Conservation (phyloP, 106 monocot genomes). For the Dendrobium nobile region DNA sequence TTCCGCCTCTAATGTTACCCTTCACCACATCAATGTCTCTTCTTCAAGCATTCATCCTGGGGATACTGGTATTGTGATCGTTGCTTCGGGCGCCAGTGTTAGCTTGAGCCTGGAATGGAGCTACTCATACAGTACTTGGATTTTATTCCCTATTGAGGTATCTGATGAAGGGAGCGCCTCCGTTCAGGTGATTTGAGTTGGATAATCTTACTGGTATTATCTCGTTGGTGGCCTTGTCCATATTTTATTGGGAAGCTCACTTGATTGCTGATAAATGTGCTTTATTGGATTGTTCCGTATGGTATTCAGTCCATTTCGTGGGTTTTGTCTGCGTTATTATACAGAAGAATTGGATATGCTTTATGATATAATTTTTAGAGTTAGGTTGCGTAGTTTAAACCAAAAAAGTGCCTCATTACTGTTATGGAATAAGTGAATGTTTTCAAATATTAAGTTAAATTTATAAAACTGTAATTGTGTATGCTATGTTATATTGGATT, state of each 20-base stretch:
- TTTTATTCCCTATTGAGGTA: constrained; percentile 31
- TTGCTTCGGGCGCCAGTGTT: constrained; percentile 38
- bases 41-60: constrained; percentile 43
- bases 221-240: neutral
- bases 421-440: neutral
- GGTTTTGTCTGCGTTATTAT: neutral
- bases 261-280: neutral
- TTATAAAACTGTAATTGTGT: neutral
- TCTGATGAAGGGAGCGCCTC: constrained; percentile 58
- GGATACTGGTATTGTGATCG: constrained; percentile 45
- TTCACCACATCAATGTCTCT: constrained; percentile 36
- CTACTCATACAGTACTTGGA: constrained; percentile 57
- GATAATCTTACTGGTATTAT: constrained; percentile 1
- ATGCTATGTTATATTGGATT: neutral
- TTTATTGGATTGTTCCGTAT: neutral
- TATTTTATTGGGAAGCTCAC: neutral
- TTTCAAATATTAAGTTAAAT: neutral
- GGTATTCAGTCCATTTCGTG: neutral
- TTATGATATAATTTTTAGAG: neutral
- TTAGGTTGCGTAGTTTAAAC: neutral
- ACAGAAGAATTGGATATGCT: neutral
- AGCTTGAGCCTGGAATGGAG: constrained; percentile 48
- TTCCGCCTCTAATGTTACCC: constrained; percentile 43
- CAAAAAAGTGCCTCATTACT: neutral
- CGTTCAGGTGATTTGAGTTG: constrained; percentile 36